Conservation (phyloP, 768 basidiomycete genomes). For the Tricholoma sp. region DNA sequence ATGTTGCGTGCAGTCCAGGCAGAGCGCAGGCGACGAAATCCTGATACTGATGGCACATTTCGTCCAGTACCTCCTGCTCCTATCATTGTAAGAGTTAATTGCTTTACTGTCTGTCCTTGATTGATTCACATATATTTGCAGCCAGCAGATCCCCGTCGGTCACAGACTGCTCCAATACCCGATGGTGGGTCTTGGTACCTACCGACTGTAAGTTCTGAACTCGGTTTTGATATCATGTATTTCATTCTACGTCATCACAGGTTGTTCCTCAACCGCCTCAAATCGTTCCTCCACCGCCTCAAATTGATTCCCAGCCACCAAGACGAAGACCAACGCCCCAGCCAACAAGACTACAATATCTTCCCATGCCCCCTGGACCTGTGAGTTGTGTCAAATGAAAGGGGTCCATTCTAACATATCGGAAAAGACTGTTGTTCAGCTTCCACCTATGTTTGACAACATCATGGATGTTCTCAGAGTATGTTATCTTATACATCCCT, state of each 20-base stretch:
- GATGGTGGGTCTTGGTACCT: neutral
- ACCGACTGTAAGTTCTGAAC: neutral
- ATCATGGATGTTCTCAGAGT: slow-evolving; percentile 68
- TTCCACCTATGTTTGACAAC: slow-evolving; percentile 62
- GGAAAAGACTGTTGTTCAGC: slow-evolving; percentile 52
- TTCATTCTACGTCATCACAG: neutral
- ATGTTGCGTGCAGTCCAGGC: slow-evolving; percentile 3
- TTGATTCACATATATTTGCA: neutral
- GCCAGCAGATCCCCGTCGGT: neutral
- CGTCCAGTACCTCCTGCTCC: slow-evolving; percentile 9
- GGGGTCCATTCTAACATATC: slow-evolving; percentile 1
- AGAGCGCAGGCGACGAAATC: neutral
- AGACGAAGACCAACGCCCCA: slow-evolving; percentile 8
- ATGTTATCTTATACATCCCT: slow-evolving; percentile 13
- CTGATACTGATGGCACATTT: slow-evolving; percentile 2
- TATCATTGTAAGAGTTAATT: slow-evolving; percentile 19
- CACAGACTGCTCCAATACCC: neutral
- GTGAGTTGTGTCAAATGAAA: slow-evolving; percentile 30
- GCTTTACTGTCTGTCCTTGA: neutral
- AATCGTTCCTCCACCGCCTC: slow-evolving; percentile 15
- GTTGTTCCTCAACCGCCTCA: slow-evolving; percentile 14
- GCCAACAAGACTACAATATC: slow-evolving; percentile 25
- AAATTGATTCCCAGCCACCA: neutral
- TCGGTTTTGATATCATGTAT: neutral
- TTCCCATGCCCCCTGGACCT: slow-evolving; percentile 48